Percentiles rank a stretch among this genome's conserved stretches.
Conservation (phyloP, 2,329 filamentous ascomycete genomes). For the Phoma sp. region DNA sequence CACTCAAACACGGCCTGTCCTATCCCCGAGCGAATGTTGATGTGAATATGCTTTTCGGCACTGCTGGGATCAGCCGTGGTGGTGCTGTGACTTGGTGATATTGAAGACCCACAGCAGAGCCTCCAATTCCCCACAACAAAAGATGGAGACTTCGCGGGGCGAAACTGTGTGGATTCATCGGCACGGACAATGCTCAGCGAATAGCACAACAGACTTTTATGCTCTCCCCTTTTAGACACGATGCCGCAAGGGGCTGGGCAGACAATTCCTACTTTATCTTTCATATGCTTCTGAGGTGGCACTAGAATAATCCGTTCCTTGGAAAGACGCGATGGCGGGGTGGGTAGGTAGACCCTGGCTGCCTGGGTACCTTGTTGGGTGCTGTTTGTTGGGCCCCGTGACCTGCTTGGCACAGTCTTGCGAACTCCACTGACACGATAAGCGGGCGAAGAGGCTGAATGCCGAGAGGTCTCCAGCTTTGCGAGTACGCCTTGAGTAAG, state of each 20-base stretch:
- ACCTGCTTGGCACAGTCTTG: constrained; percentile 27
- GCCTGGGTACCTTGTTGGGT: not conserved
- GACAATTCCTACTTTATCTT: no score
- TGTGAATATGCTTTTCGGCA: no score
- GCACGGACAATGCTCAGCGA: constrained; percentile 1
- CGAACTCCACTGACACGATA: constrained; percentile 20
- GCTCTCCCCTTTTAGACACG: not conserved
- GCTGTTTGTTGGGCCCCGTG: constrained; percentile 32
- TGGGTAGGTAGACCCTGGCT: constrained; percentile 2
- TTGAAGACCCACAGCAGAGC: constrained; percentile 18
- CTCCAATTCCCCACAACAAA: constrained; percentile 14
- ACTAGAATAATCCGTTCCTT: constrained; percentile 13
- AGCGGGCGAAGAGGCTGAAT: constrained; percentile 27
- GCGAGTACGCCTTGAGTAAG: constrained; percentile 26
- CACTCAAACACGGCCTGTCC: no score
- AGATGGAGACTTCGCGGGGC: not conserved
- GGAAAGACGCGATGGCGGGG: constrained; percentile 1
- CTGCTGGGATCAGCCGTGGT: not conserved
- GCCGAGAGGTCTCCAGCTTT: constrained; percentile 21
- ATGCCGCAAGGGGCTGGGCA: not conserved
- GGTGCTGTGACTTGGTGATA: not conserved
- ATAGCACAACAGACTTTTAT: not conserved
- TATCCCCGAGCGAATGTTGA: no score
- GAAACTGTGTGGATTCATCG: constrained; percentile 8
- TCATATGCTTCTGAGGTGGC: not conserved